Percentiles rank a stretch among this genome's conserved stretches.
These are phyloP conservation scores for Crucibulum laeve DNA, from an alignment of 768 basidiomycete genomes.

Conservation along the genomic window DNA sequence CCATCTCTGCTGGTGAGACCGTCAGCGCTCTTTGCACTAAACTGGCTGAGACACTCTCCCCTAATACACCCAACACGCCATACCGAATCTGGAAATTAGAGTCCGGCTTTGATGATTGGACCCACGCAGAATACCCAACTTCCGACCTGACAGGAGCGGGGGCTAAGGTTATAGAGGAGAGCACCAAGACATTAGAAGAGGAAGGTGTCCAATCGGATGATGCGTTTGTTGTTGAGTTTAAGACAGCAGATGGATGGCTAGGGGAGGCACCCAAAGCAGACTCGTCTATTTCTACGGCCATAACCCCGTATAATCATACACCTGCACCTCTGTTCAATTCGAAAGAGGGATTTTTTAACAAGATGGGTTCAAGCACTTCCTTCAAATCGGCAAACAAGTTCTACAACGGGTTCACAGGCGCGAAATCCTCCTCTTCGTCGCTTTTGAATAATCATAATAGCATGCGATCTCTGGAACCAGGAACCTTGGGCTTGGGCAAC, in stretches of 20 bases:
- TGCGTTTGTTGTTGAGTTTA: constrained; percentile 74
- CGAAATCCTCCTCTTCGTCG: constrained; percentile 25
- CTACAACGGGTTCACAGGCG: constrained; percentile 11
- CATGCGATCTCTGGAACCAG: constrained; percentile 50
- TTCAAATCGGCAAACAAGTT: constrained; percentile 15
- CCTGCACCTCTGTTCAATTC: constrained; percentile 52
- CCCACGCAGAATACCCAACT: constrained; percentile 24
- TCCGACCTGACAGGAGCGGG: constrained; percentile 24
- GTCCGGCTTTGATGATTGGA: constrained; percentile 30
- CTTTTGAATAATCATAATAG: constrained; percentile 17
- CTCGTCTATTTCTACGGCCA: neutral
- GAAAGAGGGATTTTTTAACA: constrained; percentile 53
- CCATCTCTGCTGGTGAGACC: constrained; percentile 49
- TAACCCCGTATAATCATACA: constrained; percentile 13
- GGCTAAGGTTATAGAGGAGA: constrained; percentile 40
- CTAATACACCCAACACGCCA: constrained; percentile 23
- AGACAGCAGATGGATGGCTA: constrained; percentile 55
- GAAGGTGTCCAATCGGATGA: constrained; percentile 57
- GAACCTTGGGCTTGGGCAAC: constrained; percentile 85
- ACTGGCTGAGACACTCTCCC: constrained; percentile 33
- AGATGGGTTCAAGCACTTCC: constrained; percentile 24
- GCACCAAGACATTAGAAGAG: constrained; percentile 52
- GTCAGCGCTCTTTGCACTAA: constrained; percentile 35
- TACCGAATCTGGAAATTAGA: constrained; percentile 67
- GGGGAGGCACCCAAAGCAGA: constrained; percentile 26